Conservation (phyloP, 495 filamentous ascomycete genomes). For the Penicillium fimorum region DNA sequence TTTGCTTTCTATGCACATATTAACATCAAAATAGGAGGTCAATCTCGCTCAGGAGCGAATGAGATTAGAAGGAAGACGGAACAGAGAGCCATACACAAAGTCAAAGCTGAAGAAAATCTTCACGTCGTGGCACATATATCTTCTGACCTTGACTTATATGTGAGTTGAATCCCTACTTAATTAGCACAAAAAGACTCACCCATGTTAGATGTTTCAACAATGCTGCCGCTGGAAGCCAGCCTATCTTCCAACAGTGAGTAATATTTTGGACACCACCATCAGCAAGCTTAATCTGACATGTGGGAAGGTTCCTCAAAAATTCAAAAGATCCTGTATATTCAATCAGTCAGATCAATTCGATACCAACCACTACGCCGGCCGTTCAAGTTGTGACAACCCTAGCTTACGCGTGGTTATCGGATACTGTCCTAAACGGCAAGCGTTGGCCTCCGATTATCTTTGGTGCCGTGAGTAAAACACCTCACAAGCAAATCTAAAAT, state of each 20-base stretch:
- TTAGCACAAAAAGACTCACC: neutral
- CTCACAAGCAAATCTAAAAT: neutral
- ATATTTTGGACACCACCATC: too few relatives aligned
- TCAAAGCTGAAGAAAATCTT: constrained; percentile 53
- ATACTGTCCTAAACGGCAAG: constrained; percentile 51
- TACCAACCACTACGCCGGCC: constrained; percentile 46
- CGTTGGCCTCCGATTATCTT: constrained; percentile 56
- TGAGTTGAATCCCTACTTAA: constrained; percentile 8
- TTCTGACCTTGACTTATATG: constrained; percentile 46
- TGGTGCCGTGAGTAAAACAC: constrained; percentile 39
- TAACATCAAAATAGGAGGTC: constrained; percentile 37
- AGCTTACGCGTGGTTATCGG: constrained; percentile 48
- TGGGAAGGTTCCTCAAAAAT: constrained; percentile 33
- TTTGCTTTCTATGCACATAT: neutral
- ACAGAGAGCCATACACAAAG: constrained; percentile 45
- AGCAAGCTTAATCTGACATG: too few relatives aligned
- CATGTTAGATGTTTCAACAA: constrained; percentile 39
- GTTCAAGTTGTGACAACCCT: constrained; percentile 50
- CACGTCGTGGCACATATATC: constrained; percentile 52
- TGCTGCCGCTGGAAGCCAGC: constrained; percentile 30
- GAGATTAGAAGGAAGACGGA: constrained; percentile 45
- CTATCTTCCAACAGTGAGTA: constrained; percentile 33
- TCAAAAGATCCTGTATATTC: constrained; percentile 39
- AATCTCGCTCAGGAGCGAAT: constrained; percentile 45
- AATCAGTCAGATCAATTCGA: constrained; percentile 44